Evolutionary conservation across 192 early-diverging fungal genomes (phyloP).

Genomic region (Coemansia sp.): DNA sequence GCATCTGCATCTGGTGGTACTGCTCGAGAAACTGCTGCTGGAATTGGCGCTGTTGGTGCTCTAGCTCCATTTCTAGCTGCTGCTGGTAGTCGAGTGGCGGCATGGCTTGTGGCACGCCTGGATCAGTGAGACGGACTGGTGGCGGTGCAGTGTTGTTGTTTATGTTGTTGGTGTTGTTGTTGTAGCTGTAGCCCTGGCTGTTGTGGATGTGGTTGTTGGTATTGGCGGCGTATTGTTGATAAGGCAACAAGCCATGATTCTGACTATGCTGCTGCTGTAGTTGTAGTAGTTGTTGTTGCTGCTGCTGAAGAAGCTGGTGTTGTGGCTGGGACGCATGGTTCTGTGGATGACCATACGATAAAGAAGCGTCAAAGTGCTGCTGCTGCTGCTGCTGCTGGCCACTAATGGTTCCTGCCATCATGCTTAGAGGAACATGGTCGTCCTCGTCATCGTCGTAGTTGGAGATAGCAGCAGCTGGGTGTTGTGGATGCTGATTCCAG

Average conservation of each 20-base stretch:
- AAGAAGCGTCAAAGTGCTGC: background rate
- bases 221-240: background rate
- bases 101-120: slow-evolving; percentile 3
- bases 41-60: slow-evolving; percentile 51
- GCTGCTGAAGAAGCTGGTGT: slow-evolving; percentile 4
- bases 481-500: slow-evolving; percentile 13
- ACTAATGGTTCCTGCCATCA: slow-evolving; percentile 17
- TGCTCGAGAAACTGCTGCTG: slow-evolving; percentile 49
- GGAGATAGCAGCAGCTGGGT: background rate
- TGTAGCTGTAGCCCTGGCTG: background rate
- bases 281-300: slow-evolving; percentile 7
- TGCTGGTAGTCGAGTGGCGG: slow-evolving; percentile 28
- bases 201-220: background rate
- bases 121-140: background rate
- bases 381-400: slow-evolving; percentile 16
- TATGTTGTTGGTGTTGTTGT: background rate
- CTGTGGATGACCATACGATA: background rate
- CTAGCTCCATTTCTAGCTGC: slow-evolving; percentile 45
- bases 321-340: slow-evolving; percentile 16
- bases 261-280: slow-evolving; percentile 14
- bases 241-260: background rate
- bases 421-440: slow-evolving; percentile 36
- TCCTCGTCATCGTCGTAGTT: slow-evolving; percentile 22
- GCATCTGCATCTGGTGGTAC: slow-evolving; percentile 31
- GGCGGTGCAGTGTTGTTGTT: slow-evolving; percentile 11